phyloP scores from a whole-genome alignment of 2,329 filamentous ascomycete species.

The Arthrobotrys conoides region DNA sequence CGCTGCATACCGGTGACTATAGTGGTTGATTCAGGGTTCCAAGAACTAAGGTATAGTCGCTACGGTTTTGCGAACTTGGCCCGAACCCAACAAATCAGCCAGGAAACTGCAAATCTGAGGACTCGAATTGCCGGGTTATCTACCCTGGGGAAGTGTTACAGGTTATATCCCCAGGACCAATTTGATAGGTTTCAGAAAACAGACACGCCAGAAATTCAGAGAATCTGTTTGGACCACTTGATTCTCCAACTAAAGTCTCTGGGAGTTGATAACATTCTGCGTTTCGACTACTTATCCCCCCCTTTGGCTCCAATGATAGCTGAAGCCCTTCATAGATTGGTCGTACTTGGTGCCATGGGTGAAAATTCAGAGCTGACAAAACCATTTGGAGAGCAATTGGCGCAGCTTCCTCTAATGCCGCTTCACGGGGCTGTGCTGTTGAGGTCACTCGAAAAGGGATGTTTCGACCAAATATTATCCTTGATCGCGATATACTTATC shows the following conservation, averaged over 20 bases:
- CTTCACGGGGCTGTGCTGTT: conserved; percentile 93
- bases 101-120: conserved; percentile 45
- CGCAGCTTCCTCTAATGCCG: conserved; percentile 90
- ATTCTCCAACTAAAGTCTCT: conserved; percentile 93
- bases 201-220: conserved; percentile 90
- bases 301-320: conserved; percentile 88
- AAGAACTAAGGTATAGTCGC: conserved; percentile 30
- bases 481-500: conserved; percentile 39
- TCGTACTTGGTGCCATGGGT: conserved; percentile 87
- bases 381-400: conserved; percentile 90
- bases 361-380: conserved; percentile 90
- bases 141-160: conserved; percentile 91
- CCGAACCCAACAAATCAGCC: conserved; percentile 37
- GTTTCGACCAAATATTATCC: conserved; percentile 50
- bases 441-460: conserved; percentile 33
- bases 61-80: conserved; percentile 41
- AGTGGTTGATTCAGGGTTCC: conserved; percentile 44
- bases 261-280: conserved; percentile 92
- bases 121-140: conserved; percentile 80
- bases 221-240: conserved; percentile 88
- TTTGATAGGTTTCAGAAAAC: conserved; percentile 77
- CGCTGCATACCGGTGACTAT: conserved; percentile 13
- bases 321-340: conserved; percentile 88
- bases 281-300: conserved; percentile 88
- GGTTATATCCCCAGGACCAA: conserved; percentile 85